Base-by-base conservation (phyloP, 805 yeast genomes). In the Suhomyces prunicola region DNA sequence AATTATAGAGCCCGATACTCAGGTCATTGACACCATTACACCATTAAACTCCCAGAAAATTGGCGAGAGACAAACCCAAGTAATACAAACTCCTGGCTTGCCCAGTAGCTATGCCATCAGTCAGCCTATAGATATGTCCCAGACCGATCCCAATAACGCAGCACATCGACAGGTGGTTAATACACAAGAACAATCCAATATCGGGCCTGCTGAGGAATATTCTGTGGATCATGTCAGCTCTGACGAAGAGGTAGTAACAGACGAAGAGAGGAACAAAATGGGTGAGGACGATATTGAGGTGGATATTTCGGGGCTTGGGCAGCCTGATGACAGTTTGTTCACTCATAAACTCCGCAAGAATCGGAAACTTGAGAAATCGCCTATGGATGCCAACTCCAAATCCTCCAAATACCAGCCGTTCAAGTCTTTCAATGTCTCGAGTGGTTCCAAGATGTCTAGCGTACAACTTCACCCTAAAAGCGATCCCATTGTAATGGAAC, bases 101-200 rank as follows among this genome's bases (percentile, higher is more conserved):
- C 42, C 42, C 42, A 39, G 42, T 7, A 39, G 42, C 42, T 39
- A 39, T 39, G 24, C 42, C 36, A n/a, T 33, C 17, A 33, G 36
- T 33, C 36, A 33, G 17, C 36, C 36, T 29, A 9, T 36, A 8
- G 42, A 39, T 9, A 39, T 24, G 8, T 36, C 41, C 9, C 41
- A 36, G 9, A 4, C 19, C 12, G 41, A 23, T 13, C 23, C 27
- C 31, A 42, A 35, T 12, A 33, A 29, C 4, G 27, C 41, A 57
- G 68, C 22, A 57, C 72, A n/a, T 60, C 69, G 60, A 6, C 77
- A 74, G 52, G 79, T 74, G 33, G 51, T 59, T 36, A 67, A 66
- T 42, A 67, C 71, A 6, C 71, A 67, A 48, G 70, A 66, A 44
- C 54, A 54, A 17, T 46, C 22, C 10, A 41, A 47, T 15, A n/a